Evolutionary conservation across 495 filamentous ascomycete species (phyloP), one percentile per base, ranked within the genome.

Genomic region (Niebla homalea): DNA sequence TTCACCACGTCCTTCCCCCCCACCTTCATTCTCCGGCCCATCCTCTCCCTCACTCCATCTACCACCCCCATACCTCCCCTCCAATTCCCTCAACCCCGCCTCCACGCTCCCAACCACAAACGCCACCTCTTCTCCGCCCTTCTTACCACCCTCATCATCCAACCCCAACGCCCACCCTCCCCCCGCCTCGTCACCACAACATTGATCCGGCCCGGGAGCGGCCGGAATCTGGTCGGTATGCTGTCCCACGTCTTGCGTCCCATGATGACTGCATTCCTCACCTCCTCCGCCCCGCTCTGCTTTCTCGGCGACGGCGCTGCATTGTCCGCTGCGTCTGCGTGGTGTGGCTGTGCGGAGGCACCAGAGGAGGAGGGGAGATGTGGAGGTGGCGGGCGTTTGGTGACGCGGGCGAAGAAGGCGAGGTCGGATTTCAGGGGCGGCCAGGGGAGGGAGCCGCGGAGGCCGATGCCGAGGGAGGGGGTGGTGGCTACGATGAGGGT

Each of bases 231-330:
- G 0, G 65, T 58, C 2, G 90, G 90, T 4, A 98, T 87, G 40
- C 78, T 84, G 23, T 90, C 84, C 80, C 88, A 98, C 0, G 92
- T 96, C 66, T 92, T 95, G 55, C 92, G 85, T 43, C 92, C 92
- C 90, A 98, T 98, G 59, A 98, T 82, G 21, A 98, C 82, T 0
- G 84, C 85, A 60, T 97, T 98, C 32, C 23, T 52, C 16, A 23
- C 36, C 21, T 26, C 36, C 5, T 26, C 20, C 7, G 8, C 35
- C 7, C 23, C 25, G 35, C 18, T 8, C 10, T 19, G 14, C 40
- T 43, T 43, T 8, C 21, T 19, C 40, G 21, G 8, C 40, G 18
- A 12, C 40, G 21, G 14, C 18, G 8, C 10, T 43, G 8, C 10
- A 10, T 43, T 19, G 10, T 8, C 21, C 40, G 8, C 10, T 26